Evolutionary conservation across 169 alveolate species (phyloP).

Genomic region (Eimeria maxima): DNA sequence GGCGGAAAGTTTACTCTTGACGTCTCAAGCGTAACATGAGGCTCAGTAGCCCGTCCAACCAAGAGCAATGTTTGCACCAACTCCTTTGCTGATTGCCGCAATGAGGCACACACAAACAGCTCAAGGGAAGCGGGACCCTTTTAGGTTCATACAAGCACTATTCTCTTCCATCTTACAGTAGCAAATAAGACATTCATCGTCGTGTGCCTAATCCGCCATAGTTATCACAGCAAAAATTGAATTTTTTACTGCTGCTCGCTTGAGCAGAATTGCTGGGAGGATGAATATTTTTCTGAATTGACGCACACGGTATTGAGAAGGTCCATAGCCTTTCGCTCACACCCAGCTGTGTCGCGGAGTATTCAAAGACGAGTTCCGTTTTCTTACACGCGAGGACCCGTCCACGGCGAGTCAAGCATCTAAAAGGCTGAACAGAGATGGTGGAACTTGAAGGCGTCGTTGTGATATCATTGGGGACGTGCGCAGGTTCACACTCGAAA

Average conservation of each 20-base stretch:
- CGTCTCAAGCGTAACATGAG: constrained; percentile 94
- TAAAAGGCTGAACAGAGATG: constrained; percentile 30
- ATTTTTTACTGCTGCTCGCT: not conserved
- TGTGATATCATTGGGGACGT: constrained; percentile 68
- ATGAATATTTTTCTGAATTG: not conserved
- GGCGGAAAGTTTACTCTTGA: constrained; percentile 96
- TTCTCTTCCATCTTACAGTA: not conserved
- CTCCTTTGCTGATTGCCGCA: constrained; percentile 86
- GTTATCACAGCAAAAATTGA: not conserved
- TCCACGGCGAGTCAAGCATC: constrained; percentile 94
- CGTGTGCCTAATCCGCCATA: not conserved
- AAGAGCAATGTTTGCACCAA: constrained; percentile 92
- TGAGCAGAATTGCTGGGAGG: not conserved
- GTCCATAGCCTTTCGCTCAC: constrained; percentile 95
- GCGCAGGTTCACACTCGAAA: constrained; percentile 93
- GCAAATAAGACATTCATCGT: not conserved
- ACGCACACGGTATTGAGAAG: constrained; percentile 91
- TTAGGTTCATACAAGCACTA: not conserved
- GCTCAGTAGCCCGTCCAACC: constrained; percentile 96
- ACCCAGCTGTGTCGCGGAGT: constrained; percentile 93
- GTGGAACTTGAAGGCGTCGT: not conserved
- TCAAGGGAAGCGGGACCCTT: not conserved
- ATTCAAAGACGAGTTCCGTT: constrained; percentile 95
- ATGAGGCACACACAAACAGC: not conserved
- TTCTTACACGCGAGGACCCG: constrained; percentile 94